Base-by-base conservation (phyloP, 2,329 filamentous ascomycete species). In the Fusarium marasasianum region DNA sequence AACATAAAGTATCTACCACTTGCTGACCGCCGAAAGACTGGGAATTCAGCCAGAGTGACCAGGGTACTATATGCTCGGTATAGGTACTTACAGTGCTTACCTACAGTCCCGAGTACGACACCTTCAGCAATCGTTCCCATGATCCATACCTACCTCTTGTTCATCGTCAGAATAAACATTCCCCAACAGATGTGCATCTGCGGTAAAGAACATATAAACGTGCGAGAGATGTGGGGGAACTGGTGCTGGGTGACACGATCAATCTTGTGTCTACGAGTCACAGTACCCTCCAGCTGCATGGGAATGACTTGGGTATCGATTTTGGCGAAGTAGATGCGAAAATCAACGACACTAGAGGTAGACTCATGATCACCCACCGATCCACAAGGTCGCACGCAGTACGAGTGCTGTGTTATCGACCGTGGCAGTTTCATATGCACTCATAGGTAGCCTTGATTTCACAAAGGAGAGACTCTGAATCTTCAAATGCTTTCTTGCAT, bases 401-500 rank as follows among this genome's bases (percentile, higher is more conserved):
- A 77, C 68, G 73, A 56, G 75, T 29, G 17, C 38, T 29, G 40
- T 35, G 33, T 50, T 51, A 68, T 63, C 69, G 22, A 44, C 63
- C 45, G 45, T 22, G 35, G 15, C 40, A 17, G 31, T 50, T 50
- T 41, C 14, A 40, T 44, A 44, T 47, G 51, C 24, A 22, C n/a
- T 38, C 18, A 35, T 20, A 37, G 20, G 33, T 35, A 35, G 33
- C 22, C 60, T 51, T 14, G 31, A 37, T 31, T 20, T 18, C 24
- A 24, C 51, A n/a, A 22, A 57, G 29, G 41, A 31, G 29, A 31
- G 29, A 45, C 22, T 45, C 54, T 6, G 8, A 20, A 35, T n/a
- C 15, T 31, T 26, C 11, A 22, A 22, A 38, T 29, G 22, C 14
- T 53, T n/a, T 51, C 22, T 18, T 33, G 17, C 48, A 60, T 31